These are phyloP conservation scores for Gaeumannomyces sp. DNA, from an alignment of 2,329 filamentous ascomycete genomes.

Conservation along the genomic window DNA sequence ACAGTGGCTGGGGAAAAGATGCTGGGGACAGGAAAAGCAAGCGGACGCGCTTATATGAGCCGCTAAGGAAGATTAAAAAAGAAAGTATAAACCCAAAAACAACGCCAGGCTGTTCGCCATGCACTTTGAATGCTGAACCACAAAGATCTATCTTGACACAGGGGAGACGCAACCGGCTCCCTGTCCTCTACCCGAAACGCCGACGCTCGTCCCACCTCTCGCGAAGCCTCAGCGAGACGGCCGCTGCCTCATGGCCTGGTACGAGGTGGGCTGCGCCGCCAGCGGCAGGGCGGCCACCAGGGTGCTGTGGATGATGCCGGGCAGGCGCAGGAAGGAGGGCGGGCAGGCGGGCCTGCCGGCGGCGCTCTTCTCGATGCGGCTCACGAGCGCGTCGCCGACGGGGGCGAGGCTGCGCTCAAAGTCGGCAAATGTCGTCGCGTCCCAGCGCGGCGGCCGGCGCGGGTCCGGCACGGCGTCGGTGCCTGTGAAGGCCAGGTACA, in stretches of 20 bases:
- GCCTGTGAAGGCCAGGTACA: constrained; percentile 57
- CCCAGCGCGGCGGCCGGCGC: constrained; percentile 45
- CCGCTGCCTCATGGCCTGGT: neutral
- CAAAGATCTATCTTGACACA: neutral
- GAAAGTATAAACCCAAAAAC: constrained; percentile 1
- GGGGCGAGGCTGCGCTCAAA: constrained; percentile 48
- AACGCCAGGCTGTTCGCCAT: neutral
- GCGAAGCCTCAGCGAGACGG: neutral
- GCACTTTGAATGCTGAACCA: neutral
- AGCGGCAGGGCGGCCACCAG: neutral
- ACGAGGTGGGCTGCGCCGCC: neutral
- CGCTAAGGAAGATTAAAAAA: neutral
- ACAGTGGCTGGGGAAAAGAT: neutral
- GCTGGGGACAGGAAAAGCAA: neutral
- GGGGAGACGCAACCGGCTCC: no score
- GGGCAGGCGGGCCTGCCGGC: neutral
- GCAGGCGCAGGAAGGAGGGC: neutral
- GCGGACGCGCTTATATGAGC: neutral
- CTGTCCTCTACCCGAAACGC: no score
- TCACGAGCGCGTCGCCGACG: constrained; percentile 47
- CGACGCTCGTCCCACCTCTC: no score
- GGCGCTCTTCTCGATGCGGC: constrained; percentile 22
- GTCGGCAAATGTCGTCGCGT: constrained; percentile 36
- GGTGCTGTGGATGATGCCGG: neutral
- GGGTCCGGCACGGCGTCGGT: constrained; percentile 49